These are phyloP conservation scores for Aspergillus persii DNA, from an alignment of 2,329 filamentous ascomycete genomes.

Conservation along the genomic window DNA sequence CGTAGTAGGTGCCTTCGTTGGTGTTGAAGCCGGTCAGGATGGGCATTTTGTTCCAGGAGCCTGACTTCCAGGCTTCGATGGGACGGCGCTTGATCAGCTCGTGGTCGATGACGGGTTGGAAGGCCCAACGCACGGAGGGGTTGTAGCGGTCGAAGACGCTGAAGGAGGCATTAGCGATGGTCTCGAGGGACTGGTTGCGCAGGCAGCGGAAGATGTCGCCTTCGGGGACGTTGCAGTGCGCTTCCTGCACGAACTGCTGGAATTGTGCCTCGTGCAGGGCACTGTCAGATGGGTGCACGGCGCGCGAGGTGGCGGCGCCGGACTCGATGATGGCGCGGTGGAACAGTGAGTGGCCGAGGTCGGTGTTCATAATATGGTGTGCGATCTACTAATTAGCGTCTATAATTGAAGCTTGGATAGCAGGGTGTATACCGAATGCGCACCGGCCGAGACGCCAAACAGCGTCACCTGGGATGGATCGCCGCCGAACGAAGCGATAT, in stretches of 20 bases:
- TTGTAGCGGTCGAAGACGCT: constrained; percentile 48
- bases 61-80: constrained; percentile 57
- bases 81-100: constrained; percentile 59
- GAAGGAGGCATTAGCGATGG: constrained; percentile 41
- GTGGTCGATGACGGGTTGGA: constrained; percentile 67
- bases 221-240: constrained; percentile 31
- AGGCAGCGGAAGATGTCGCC: constrained; percentile 42
- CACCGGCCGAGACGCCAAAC: constrained; percentile 40
- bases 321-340: constrained; percentile 49
- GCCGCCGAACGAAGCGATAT: constrained; percentile 25
- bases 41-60: constrained; percentile 56
- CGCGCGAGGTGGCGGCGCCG: constrained; percentile 47
- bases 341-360: constrained; percentile 38
- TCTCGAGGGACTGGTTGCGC: constrained; percentile 34
- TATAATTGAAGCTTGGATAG: not conserved
- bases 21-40: constrained; percentile 69
- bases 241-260: constrained; percentile 38
- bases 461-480: constrained; percentile 33
- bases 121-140: constrained; percentile 54
- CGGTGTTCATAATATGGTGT: constrained; percentile 61
- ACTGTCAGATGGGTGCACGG: constrained; percentile 43
- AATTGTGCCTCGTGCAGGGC: constrained; percentile 47
- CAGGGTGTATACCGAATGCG: constrained; percentile 44
- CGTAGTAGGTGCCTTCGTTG: constrained; percentile 67
- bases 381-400: constrained; percentile 52